Evolutionary conservation across 176 grass and related monocot species (phyloP).

Genomic region (Raddia guianensis): DNA sequence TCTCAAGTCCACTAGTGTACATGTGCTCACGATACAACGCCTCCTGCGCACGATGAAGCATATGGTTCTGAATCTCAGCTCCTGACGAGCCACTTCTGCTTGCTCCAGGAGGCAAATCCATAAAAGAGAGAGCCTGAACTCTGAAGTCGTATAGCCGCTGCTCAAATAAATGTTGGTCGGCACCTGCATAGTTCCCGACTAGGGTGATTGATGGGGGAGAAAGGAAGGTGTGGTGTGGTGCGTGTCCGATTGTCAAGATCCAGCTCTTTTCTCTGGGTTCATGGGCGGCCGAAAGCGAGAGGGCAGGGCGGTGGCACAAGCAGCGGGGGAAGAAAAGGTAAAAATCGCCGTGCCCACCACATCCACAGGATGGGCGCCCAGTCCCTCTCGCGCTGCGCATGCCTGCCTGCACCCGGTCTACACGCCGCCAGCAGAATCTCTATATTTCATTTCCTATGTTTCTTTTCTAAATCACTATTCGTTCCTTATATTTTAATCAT

Average conservation of each 20-base stretch:
- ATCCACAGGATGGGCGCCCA: conserved; percentile 3
- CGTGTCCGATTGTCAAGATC: not conserved
- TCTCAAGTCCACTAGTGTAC: not conserved
- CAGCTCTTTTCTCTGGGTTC: not conserved
- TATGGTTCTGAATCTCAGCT: not conserved
- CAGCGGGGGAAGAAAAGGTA: conserved; percentile 11
- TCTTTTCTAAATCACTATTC: no score
- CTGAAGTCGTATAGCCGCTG: not conserved
- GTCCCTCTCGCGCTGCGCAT: not conserved
- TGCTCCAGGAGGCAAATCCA: not conserved
- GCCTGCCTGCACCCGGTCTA: no score
- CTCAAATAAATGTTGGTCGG: conserved; percentile 32
- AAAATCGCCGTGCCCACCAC: conserved; percentile 3
- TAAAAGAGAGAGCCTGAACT: not conserved
- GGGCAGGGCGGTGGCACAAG: not conserved
- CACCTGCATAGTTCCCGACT: conserved; percentile 31
- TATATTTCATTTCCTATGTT: no score
- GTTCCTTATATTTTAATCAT: no score
- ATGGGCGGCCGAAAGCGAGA: conserved; percentile 45
- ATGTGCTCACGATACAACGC: not conserved
- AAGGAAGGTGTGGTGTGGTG: not conserved
- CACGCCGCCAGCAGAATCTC: no score
- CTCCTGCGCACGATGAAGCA: not conserved
- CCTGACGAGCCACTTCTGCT: not conserved
- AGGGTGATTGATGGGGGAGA: not conserved